phyloP scores from a whole-genome alignment of 1,139 yeast species.

The Blastobotrys serpentis region DNA sequence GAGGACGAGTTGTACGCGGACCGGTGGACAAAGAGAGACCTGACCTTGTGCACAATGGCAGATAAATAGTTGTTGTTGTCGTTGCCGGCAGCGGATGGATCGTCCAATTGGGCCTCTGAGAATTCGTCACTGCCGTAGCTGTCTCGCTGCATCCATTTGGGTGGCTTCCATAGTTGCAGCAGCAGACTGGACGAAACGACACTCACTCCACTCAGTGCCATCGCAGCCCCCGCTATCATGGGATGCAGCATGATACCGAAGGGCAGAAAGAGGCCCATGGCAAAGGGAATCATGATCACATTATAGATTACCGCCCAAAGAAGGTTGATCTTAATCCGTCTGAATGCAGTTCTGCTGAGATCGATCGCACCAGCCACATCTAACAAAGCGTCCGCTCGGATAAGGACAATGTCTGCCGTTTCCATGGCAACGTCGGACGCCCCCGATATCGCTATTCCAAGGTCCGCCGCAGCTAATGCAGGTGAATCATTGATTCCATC shows the following conservation, averaged over 20 bases:
- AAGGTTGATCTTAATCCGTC: constrained; percentile 75
- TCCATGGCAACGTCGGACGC: constrained; percentile 97
- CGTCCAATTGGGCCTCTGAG: not conserved
- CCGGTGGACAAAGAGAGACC: not conserved
- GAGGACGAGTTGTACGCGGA: no score
- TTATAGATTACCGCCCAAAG: constrained; percentile 87
- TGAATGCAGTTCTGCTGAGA: constrained; percentile 68
- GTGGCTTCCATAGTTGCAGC: constrained; percentile 46
- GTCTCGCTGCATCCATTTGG: constrained; percentile 26
- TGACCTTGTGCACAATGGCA: not conserved
- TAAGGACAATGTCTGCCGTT: constrained; percentile 87
- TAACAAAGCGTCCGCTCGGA: constrained; percentile 46
- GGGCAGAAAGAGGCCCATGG: constrained; percentile 88
- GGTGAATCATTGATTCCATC: constrained; percentile 98
- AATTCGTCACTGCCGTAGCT: not conserved
- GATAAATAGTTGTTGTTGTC: no score
- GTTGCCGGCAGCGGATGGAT: not conserved
- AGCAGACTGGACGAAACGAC: constrained; percentile 79
- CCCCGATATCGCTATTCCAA: constrained; percentile 87
- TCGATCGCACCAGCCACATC: constrained; percentile 75
- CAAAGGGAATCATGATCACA: constrained; percentile 85
- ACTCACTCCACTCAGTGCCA: constrained; percentile 90
- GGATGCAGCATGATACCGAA: constrained; percentile 84
- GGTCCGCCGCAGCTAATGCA: constrained; percentile 81
- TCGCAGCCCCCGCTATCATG: constrained; percentile 80